Conservation (phyloP, 169 alveolate genomes). For the Amoebophrya sp. region DNA sequence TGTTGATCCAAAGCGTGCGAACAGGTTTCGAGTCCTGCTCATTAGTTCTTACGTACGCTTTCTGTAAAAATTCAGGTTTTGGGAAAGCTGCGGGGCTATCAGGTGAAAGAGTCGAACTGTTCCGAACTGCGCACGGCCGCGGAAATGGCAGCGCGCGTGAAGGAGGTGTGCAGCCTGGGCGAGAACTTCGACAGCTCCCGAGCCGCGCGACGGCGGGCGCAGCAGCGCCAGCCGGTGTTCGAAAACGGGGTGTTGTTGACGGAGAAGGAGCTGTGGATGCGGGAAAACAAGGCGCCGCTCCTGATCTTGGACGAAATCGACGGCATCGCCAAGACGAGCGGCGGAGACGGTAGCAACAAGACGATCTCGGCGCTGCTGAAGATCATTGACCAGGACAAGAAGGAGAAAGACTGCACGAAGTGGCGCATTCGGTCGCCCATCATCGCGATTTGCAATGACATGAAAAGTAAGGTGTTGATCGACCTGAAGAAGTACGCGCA, state of each 20-base stretch:
- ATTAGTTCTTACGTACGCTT: too few relatives aligned
- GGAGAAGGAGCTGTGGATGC: slow-evolving; percentile 5
- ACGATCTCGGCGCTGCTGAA: not conserved
- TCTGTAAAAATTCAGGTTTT: too few relatives aligned
- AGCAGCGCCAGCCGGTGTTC: not conserved
- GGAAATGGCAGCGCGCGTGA: not conserved
- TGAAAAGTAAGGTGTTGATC: not conserved
- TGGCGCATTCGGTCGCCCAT: slow-evolving; percentile 5
- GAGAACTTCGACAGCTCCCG: not conserved
- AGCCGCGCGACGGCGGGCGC: not conserved
- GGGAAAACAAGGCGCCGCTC: slow-evolving; percentile 11
- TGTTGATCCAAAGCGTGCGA: too few relatives aligned
- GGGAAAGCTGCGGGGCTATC: not conserved
- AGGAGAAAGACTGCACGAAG: not conserved
- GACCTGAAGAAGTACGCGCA: slow-evolving; percentile 16
- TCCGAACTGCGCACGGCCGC: not conserved
- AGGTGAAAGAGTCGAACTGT: not conserved
- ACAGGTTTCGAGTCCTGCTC: too few relatives aligned
- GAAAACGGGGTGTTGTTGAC: not conserved
- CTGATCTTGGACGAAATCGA: slow-evolving; percentile 1
- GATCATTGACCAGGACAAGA: not conserved
- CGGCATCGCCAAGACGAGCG: not conserved
- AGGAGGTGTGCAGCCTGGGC: not conserved
- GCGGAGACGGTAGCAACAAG: not conserved
- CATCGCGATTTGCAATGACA: slow-evolving; percentile 10